phyloP scores from a whole-genome alignment of 768 basidiomycete genomes.

The Trametes cinnabarina region DNA sequence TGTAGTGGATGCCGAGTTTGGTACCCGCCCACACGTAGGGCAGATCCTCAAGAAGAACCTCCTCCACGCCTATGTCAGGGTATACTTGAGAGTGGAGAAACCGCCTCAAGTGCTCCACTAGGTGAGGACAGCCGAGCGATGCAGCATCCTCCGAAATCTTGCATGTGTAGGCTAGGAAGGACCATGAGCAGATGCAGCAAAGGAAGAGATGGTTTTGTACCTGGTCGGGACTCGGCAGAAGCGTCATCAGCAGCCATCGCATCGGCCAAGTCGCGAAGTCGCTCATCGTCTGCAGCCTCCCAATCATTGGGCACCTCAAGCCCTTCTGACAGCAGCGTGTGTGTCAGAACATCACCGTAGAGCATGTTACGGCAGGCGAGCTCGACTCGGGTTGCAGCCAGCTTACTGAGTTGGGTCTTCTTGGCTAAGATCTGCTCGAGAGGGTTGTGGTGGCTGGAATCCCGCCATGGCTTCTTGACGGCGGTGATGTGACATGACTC shows the following conservation, averaged over 20 bases:
- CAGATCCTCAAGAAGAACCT: not conserved
- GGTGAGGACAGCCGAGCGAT: too few relatives aligned
- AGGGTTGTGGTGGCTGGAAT: slow-evolving; percentile 17
- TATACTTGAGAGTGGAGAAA: too few relatives aligned
- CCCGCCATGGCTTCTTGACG: slow-evolving; percentile 25
- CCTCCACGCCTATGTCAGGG: too few relatives aligned
- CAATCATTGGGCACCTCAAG: not conserved
- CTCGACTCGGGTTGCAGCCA: slow-evolving; percentile 6
- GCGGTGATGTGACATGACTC: slow-evolving; percentile 19
- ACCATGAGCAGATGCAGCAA: too few relatives aligned
- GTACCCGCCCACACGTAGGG: not conserved
- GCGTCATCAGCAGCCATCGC: too few relatives aligned
- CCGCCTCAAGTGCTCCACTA: too few relatives aligned
- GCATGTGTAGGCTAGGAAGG: too few relatives aligned
- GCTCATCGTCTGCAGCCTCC: not conserved
- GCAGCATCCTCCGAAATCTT: too few relatives aligned
- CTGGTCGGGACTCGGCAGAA: too few relatives aligned
- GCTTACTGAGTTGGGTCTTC: slow-evolving; percentile 10
- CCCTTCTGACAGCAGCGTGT: not conserved
- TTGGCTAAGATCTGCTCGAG: slow-evolving; percentile 24
- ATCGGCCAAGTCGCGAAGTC: not conserved
- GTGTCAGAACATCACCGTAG: not conserved
- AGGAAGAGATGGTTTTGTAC: too few relatives aligned
- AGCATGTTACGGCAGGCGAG: slow-evolving; percentile 7
- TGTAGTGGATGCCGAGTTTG: not conserved